Base-by-base conservation (phyloP, 2,329 filamentous ascomycete genomes). In the Zopfia rhizophila region DNA sequence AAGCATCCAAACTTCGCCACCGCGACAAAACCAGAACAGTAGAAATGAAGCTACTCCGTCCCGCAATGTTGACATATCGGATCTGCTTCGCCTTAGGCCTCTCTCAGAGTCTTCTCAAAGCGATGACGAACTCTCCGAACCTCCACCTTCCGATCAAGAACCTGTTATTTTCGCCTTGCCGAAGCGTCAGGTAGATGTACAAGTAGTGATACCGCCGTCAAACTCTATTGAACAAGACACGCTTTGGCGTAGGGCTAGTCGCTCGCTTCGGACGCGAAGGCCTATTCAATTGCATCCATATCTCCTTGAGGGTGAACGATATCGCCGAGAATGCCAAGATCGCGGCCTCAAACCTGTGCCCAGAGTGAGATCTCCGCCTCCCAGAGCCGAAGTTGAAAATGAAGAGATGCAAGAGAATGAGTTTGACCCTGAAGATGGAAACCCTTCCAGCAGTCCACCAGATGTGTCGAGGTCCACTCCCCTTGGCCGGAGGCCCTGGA, bases 251-350 rank as follows among this genome's bases (percentile, higher is more conserved):
- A 54, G 48, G 27, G 38, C 50, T 23, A 49, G 43, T 21, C 65
- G 75, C 28, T 71, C 63, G 7, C 65, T 79, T 16, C 68, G 77
- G n/a, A 60, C 72, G 32, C 65, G 77, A 7, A 77, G 76, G 33
- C 72, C 76, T 11, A 77, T 77, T 33, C 77, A 80, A 51, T 54
- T 80, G 19, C 74, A 79, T 61, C 77, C 77, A 2, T 80, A 78
- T 48, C 56, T 73, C 16, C 53, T 77, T 16, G 77, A 79, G 36
- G 68, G 68, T 14, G 72, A 75, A 37, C 60, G 68, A 24, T 78
- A 79, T 51, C 67, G 72, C 17, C 68, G 68, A 46, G 70, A 73
- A 36, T 72, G 73, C 21, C 69, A 70, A 51, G 71, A 72, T 30
- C 63, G 73, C 42, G 77, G 77, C 2, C 53, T 78, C 10, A 71